Percentiles rank a stretch among this genome's conserved stretches.
These are phyloP conservation scores for Colletotrichum liriopes DNA, from an alignment of 2,329 filamentous ascomycete genomes.

Conservation along the genomic window DNA sequence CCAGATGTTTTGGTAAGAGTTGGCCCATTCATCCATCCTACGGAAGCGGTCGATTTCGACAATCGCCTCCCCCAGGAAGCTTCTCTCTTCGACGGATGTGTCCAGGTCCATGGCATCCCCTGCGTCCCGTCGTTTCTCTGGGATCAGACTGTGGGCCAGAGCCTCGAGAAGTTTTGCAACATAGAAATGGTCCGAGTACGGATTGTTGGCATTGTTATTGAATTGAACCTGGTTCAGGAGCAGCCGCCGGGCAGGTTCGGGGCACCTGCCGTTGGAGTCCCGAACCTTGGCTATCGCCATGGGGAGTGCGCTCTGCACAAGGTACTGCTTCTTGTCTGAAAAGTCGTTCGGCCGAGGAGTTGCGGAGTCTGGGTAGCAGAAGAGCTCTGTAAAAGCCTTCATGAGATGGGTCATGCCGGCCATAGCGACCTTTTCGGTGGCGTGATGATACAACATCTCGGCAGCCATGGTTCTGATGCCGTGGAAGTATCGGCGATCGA, in stretches of 20 bases:
- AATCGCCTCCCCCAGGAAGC: slow-evolving; percentile 68
- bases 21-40: slow-evolving; percentile 78
- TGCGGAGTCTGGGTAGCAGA: slow-evolving; percentile 83
- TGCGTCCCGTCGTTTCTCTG: slow-evolving; percentile 55
- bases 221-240: slow-evolving; percentile 91
- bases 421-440: slow-evolving; percentile 78
- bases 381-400: slow-evolving; percentile 89
- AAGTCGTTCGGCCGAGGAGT: slow-evolving; percentile 95
- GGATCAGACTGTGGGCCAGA: slow-evolving; percentile 72
- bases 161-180: slow-evolving; percentile 83
- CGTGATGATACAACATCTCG: slow-evolving; percentile 82
- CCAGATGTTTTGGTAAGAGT: slow-evolving; percentile 78
- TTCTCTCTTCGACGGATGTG: slow-evolving; percentile 55
- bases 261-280: slow-evolving; percentile 82
- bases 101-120: slow-evolving; percentile 59
- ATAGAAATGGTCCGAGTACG: slow-evolving; percentile 91
- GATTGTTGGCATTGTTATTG: slow-evolving; percentile 94
- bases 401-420: slow-evolving; percentile 88
- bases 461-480: slow-evolving; percentile 92
- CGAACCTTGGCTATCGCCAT: slow-evolving; percentile 85
- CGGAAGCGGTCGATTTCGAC: slow-evolving; percentile 78
- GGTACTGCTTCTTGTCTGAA: slow-evolving; percentile 86
- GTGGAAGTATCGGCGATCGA: slow-evolving; percentile 94
- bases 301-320: slow-evolving; percentile 87
- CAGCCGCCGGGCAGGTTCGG: slow-evolving; percentile 84